Conservation (phyloP, 441 rosid species). For the Mallotus repandus region DNA sequence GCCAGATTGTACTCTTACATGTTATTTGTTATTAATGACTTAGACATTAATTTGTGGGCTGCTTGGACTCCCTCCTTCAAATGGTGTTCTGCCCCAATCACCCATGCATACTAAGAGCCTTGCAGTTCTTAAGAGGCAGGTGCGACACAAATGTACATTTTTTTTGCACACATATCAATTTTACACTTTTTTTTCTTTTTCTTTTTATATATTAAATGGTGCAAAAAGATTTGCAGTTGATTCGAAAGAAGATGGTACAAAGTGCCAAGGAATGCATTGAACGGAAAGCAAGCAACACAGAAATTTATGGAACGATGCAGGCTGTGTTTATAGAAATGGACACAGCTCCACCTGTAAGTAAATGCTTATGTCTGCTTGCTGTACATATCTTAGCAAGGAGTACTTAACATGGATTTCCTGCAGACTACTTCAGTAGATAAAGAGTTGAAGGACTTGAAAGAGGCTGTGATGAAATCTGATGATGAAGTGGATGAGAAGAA, state of each 20-base stretch:
- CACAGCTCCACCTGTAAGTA: constrained; percentile 46
- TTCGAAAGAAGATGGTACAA: constrained; percentile 74
- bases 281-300: constrained; percentile 60
- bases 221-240: constrained; percentile 45
- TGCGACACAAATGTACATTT: constrained; percentile 18
- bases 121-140: constrained; percentile 81
- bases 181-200: neutral
- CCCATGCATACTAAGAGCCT: constrained; percentile 95
- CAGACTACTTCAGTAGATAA: constrained; percentile 47
- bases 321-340: constrained; percentile 82
- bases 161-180: constrained; percentile 1
- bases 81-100: constrained; percentile 89
- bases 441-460: constrained; percentile 59
- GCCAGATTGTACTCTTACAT: constrained; percentile 14
- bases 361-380: neutral
- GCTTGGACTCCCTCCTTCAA: constrained; percentile 88
- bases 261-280: constrained; percentile 66
- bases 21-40: constrained; percentile 10
- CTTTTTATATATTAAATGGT: neutral
- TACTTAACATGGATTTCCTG: constrained; percentile 18
- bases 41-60: constrained; percentile 81
- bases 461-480: constrained; percentile 61
- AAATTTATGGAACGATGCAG: constrained; percentile 78
- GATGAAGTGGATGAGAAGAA: constrained; percentile 39
- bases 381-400: neutral